Evolutionary conservation across 148 eudicot genomes (phyloP), one percentile per base, ranked within the genome.

Genomic region (Fallopia convolvulus): DNA sequence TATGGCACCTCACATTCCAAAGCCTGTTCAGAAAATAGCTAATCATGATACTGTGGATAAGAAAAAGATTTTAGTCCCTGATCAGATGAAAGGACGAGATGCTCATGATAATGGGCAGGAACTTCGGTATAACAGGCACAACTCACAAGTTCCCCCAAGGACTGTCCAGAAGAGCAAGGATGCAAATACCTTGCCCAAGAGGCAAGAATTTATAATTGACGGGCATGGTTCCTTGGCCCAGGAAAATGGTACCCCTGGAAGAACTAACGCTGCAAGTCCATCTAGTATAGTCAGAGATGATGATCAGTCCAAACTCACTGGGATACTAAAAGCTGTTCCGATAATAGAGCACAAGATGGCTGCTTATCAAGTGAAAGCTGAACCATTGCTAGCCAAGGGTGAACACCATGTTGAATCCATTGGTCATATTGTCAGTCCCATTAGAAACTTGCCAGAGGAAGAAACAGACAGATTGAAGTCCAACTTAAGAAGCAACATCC

Each of bases 401-500:
- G 87, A 84, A 44, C 78, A 60, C 70, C 74, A 79, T 61, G 83
- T 46, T 76, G 65, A 77, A 32, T 53, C 87, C 5, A 74, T 81
- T 33, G 74, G 73, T 48, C 56, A 71, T 55, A 75, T 80, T 75
- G 81, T 61, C 21, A 85, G 48, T 66, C 48, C 83, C 30, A 52
- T 66, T 50, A 79, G 66, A 46, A 84, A 76, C 79, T 77, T 53
- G 79, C 81, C 68, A 68, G 86, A 63, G 80, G 91, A 86, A 76
- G 85, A 74, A 77, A 36, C 83, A 78, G 89, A 84, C 65, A 78
- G 83, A 74, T 66, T 76, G 36, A 87, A 89, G 80, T 77, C 89
- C 33, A 80, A 76, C 30, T 68, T 80, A 23, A 84, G 81, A 58
- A 83, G 78, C 78, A 79, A 81, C 39, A 66, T 89, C 80, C 92